Percentiles rank a stretch among this genome's conserved stretches.
These are phyloP conservation scores for Aspergillus pseudonomiae DNA, from an alignment of 2,329 filamentous ascomycete genomes.

Conservation along the genomic window DNA sequence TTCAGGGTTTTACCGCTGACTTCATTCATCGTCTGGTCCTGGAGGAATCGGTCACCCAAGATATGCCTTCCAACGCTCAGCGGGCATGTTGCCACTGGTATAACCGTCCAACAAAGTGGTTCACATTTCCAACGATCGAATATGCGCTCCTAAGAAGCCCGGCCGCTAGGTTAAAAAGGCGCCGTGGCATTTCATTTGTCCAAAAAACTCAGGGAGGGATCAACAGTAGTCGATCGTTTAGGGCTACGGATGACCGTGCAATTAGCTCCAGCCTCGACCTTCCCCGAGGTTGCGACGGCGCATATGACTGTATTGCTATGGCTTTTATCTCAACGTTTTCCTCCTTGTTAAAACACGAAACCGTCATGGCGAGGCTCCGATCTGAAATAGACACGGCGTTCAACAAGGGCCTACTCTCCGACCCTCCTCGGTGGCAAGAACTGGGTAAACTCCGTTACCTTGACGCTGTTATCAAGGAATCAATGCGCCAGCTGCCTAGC, in stretches of 20 bases:
- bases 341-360: slow-evolving; percentile 9
- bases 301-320: slow-evolving; percentile 1
- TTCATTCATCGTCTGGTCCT: slow-evolving; percentile 6
- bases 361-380: slow-evolving; percentile 9
- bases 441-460: slow-evolving; percentile 15
- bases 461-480: slow-evolving; percentile 23
- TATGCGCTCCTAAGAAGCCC: slow-evolving; percentile 10
- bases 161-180: slow-evolving; percentile 7
- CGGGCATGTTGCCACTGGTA: background rate
- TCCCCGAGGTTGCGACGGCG: background rate
- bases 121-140: slow-evolving; percentile 4
- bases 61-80: background rate
- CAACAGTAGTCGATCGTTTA: background rate
- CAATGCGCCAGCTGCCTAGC: slow-evolving; percentile 12
- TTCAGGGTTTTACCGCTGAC: slow-evolving; percentile 13
- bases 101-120: background rate
- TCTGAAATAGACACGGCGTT: slow-evolving; percentile 15
- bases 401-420: background rate
- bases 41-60: background rate
- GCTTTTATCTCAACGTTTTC: slow-evolving; percentile 14
- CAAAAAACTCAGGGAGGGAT: background rate
- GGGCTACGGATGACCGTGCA: background rate
- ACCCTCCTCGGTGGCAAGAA: slow-evolving; percentile 11
- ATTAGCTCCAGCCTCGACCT: background rate
- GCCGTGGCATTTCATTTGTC: background rate